Evolutionary conservation across 73 alveolate species (phyloP).

Genomic region (Paramecium octaurelia): DNA sequence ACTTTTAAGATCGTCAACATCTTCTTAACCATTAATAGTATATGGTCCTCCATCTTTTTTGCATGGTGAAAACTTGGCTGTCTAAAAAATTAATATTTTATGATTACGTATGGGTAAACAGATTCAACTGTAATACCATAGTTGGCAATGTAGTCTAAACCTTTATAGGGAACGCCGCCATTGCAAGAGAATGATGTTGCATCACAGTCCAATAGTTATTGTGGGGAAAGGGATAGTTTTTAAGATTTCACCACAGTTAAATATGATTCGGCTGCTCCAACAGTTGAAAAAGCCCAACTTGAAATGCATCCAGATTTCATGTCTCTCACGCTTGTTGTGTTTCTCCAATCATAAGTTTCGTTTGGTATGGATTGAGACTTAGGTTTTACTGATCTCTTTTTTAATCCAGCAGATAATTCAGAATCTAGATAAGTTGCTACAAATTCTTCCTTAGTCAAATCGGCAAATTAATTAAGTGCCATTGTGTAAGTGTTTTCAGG

Average conservation of each 20-base stretch:
- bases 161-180: conserved; percentile 73
- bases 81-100: neutral
- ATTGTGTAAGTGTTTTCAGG: neutral
- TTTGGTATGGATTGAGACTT: neutral
- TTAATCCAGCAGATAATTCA: neutral
- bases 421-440: neutral
- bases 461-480: neutral
- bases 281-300: conserved; percentile 83
- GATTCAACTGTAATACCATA: conserved; percentile 38
- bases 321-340: conserved; percentile 71
- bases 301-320: conserved; percentile 68
- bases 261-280: conserved; percentile 69
- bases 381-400: neutral
- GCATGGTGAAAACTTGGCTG: conserved; percentile 29
- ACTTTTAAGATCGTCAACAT: neutral
- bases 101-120: conserved; percentile 52
- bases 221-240: conserved; percentile 48
- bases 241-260: conserved; percentile 44
- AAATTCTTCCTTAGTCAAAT: conserved; percentile 24
- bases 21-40: conserved; percentile 4
- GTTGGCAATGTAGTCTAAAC: conserved; percentile 60
- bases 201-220: conserved; percentile 87
- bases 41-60: neutral
- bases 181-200: conserved; percentile 67
- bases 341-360: conserved; percentile 70